Conservation (phyloP, 352 stramenopile species). For the Thalassiosira hispida region DNA sequence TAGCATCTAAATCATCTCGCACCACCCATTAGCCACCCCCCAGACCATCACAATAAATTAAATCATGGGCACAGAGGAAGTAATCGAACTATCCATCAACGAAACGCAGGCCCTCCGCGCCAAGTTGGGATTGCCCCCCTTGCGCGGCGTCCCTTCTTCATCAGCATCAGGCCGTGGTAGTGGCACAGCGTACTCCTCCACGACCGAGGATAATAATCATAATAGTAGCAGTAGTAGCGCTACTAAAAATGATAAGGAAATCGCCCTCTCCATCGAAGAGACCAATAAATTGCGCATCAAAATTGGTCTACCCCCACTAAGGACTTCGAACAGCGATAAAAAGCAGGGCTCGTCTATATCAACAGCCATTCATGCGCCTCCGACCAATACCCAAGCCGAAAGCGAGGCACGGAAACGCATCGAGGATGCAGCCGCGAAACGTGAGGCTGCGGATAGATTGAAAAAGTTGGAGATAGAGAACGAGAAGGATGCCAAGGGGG, state of each 20-base stretch:
- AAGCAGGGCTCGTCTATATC: not conserved
- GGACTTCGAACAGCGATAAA: constrained; percentile 6
- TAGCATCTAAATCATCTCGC: too few relatives aligned
- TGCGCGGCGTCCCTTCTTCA: constrained; percentile 36
- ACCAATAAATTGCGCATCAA: constrained; percentile 70
- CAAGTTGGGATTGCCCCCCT: constrained; percentile 72
- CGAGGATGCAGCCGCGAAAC: constrained; percentile 58
- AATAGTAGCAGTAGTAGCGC: not conserved
- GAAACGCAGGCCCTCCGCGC: constrained; percentile 81
- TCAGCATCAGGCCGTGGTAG: not conserved
- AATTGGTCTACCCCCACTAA: constrained; percentile 70
- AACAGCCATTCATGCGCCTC: constrained; percentile 53
- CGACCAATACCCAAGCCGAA: constrained; percentile 45
- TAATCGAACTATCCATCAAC: constrained; percentile 80
- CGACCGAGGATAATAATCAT: not conserved
- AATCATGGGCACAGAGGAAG: constrained; percentile 22
- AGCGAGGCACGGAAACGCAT: constrained; percentile 58
- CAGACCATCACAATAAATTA: too few relatives aligned
- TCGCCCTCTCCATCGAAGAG: constrained; percentile 67
- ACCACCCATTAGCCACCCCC: too few relatives aligned
- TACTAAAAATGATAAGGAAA: constrained; percentile 19
- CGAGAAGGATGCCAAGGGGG: constrained; percentile 7
- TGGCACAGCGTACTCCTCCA: not conserved
- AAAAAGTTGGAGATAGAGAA: constrained; percentile 48
- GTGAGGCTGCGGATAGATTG: constrained; percentile 56